Conservation (phyloP, 148 eudicot species). For the Rhododendron ferrugineum region DNA sequence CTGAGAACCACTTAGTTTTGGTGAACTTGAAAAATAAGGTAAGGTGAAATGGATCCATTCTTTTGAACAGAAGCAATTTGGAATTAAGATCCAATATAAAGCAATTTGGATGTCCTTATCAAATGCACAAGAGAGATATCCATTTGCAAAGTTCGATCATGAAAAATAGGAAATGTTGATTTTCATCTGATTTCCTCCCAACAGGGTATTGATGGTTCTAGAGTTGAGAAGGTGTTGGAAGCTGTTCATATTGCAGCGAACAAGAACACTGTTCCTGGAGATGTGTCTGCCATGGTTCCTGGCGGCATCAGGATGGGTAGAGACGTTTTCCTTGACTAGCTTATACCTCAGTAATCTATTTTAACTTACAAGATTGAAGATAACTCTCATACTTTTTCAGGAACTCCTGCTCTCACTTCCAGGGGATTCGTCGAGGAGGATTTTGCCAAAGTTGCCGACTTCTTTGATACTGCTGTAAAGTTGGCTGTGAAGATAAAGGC, state of each 20-base stretch:
- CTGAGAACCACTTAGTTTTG: constrained; percentile 90
- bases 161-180: neutral
- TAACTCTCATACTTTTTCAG: constrained; percentile 24
- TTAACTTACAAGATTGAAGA: neutral
- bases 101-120: neutral
- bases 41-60: constrained; percentile 11
- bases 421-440: constrained; percentile 91
- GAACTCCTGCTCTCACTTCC: constrained; percentile 96
- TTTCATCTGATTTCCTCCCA: constrained; percentile 1
- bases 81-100: neutral
- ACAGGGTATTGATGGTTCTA: constrained; percentile 99
- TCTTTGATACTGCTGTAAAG: constrained; percentile 85
- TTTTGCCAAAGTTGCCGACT: constrained; percentile 92
- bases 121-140: neutral
- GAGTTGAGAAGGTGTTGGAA: constrained; percentile 97
- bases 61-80: neutral
- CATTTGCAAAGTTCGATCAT: neutral
- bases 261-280: constrained; percentile 99
- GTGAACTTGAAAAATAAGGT: constrained; percentile 95
- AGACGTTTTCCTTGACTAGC: neutral
- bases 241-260: constrained; percentile 96
- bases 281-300: constrained; percentile 99
- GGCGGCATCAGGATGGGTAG: constrained; percentile 99
- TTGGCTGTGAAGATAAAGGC: constrained; percentile 79
- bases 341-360: neutral